Evolutionary conservation across 441 rosid species (phyloP).

Genomic region (Dalechampia spathulata): DNA sequence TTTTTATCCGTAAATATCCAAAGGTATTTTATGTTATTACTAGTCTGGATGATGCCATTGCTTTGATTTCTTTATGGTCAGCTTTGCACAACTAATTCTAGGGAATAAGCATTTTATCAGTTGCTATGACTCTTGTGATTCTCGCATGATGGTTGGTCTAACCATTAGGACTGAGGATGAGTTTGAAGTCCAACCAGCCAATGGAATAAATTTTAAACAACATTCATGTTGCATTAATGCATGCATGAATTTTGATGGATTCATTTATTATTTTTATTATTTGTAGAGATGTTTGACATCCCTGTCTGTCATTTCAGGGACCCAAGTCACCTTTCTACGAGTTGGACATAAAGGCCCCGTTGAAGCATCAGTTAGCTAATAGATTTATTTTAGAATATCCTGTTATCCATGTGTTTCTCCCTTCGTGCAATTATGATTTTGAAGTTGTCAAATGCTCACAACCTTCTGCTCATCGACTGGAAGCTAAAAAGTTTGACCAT

Average conservation of each 20-base stretch:
- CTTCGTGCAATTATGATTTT: slow-evolving; percentile 51
- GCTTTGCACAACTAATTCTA: too few relatives aligned
- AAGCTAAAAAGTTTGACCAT: slow-evolving; percentile 15
- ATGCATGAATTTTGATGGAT: too few relatives aligned
- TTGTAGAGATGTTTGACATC: too few relatives aligned
- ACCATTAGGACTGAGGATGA: too few relatives aligned
- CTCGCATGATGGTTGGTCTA: neutral
- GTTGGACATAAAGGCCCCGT: slow-evolving; percentile 48
- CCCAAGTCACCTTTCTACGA: slow-evolving; percentile 54
- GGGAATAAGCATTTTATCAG: neutral
- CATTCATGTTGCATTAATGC: neutral
- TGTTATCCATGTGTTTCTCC: slow-evolving; percentile 70
- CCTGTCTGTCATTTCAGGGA: slow-evolving; percentile 36
- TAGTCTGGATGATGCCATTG: too few relatives aligned
- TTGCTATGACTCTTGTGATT: neutral
- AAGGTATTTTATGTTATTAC: slow-evolving; percentile 33
- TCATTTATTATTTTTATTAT: too few relatives aligned
- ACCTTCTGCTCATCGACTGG: slow-evolving; percentile 16
- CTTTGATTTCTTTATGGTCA: neutral
- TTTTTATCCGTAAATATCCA: slow-evolving; percentile 49
- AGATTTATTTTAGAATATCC: slow-evolving; percentile 65
- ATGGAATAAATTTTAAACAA: too few relatives aligned
- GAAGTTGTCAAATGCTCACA: slow-evolving; percentile 36
- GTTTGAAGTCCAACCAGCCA: too few relatives aligned
- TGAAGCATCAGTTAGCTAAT: slow-evolving; percentile 54